Evolutionary conservation across 2,329 filamentous ascomycete genomes (phyloP).

Genomic region (Exophiala spinifera): DNA sequence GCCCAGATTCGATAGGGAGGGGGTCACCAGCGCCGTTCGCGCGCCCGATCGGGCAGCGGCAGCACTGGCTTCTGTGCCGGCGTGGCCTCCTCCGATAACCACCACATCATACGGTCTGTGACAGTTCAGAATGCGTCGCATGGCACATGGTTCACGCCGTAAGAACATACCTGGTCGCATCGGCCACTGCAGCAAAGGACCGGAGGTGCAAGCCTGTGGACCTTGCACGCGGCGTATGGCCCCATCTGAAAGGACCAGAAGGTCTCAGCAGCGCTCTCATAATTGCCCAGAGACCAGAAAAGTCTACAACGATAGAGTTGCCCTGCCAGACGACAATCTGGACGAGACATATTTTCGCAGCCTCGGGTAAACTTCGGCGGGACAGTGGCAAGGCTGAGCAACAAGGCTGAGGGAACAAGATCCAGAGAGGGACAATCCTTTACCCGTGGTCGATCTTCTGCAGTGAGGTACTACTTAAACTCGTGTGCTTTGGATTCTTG

Average conservation of each 20-base stretch:
- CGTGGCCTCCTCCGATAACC: slow-evolving; percentile 93
- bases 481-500: too few relatives aligned
- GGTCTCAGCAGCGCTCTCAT: slow-evolving; percentile 17
- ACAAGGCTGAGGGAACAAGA: too few relatives aligned
- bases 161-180: slow-evolving; percentile 17
- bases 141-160: background rate
- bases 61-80: slow-evolving; percentile 87
- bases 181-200: slow-evolving; percentile 26
- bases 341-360: background rate
- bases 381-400: background rate
- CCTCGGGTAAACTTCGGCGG: slow-evolving; percentile 9
- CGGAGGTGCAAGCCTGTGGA: slow-evolving; percentile 20
- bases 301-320: background rate
- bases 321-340: background rate
- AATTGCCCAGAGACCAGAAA: background rate
- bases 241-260: slow-evolving; percentile 24
- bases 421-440: background rate
- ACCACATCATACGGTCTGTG: slow-evolving; percentile 79
- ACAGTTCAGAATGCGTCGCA: slow-evolving; percentile 4
- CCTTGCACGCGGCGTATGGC: slow-evolving; percentile 28
- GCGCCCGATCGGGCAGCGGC: slow-evolving; percentile 87
- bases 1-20: slow-evolving; percentile 81
- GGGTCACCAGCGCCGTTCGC: slow-evolving; percentile 84
- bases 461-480: too few relatives aligned
- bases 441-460: too few relatives aligned